Base-by-base conservation (phyloP, 257 asterid genomes). In the Capsicum pubescens region DNA sequence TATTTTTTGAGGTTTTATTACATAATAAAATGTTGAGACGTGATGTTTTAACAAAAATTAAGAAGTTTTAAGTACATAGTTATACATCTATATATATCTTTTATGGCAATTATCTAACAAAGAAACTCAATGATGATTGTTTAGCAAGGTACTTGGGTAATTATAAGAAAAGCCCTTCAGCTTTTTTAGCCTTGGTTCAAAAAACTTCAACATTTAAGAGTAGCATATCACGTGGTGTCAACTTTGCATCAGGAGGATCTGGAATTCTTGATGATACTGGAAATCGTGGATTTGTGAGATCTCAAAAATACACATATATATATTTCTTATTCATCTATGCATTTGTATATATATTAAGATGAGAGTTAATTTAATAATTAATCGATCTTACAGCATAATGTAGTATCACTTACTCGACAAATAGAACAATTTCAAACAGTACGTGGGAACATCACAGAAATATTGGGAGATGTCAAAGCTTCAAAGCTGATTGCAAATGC, bases 241-340 rank as follows among this genome's bases (percentile, higher is more conserved):
- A 89, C 82, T 92, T 92, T 83, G 97, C 94, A 68, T 91, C 97
- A 0, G 97, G 91, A 42, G 96, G 96, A 10, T 74, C 94, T 54
- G 94, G 92, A 21, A 87, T 91, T 60, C 89, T 90, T 12, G 84
- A 84, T 64, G 8, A 5, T 8, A 92, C 93, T 58, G 92, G 92
- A 50, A 42, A 1, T 57, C 17, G 0, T 44, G 0, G 77, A 77
- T 86, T 83, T 50, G 88, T 86, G 48, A 86, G 88, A 39, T 21
- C 19, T 68, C 54, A 9, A 48, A 36, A 35, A 70, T 11, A 9
- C 52, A 42, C 58, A 44, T 71, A 71, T n/a, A 71, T n/a, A 61
- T 2, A 39, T 10, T 32, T 12, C 67, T 55, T 60, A 21, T 7
- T 42, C 2, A 7, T 48, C 6, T 71, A 10, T 4, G 6, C 19